A percentile compares a stretch with the other conserved stretches of the same genome.
Conservation (phyloP, 768 basidiomycete species). For the Russula ochroleuca region DNA sequence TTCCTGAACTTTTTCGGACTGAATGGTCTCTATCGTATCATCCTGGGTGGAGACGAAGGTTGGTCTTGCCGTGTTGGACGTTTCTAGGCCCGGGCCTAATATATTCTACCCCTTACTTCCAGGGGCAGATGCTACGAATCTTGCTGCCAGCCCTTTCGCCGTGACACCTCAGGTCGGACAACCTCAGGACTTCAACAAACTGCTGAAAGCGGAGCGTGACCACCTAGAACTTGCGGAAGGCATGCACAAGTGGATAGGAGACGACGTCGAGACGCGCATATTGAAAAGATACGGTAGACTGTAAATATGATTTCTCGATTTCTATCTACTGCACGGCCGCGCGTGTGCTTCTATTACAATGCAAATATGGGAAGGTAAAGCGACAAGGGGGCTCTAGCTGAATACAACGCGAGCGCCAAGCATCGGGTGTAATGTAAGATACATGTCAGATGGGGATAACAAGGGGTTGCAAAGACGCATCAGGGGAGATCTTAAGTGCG, state of each 20-base stretch:
- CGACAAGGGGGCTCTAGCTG: neutral
- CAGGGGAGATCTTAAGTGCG: neutral
- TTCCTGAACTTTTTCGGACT: slow-evolving; percentile 98
- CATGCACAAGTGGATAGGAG: slow-evolving; percentile 76
- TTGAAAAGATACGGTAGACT: slow-evolving; percentile 73
- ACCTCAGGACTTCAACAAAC: slow-evolving; percentile 81
- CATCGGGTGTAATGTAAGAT: slow-evolving; percentile 9
- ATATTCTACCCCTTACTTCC: slow-evolving; percentile 7
- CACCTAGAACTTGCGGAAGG: slow-evolving; percentile 91
- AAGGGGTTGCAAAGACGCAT: slow-evolving; percentile 4
- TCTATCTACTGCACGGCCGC: slow-evolving; percentile 2
- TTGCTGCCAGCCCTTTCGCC: slow-evolving; percentile 67
- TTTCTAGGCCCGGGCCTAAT: slow-evolving; percentile 22
- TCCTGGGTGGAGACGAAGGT: slow-evolving; percentile 90
- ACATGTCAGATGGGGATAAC: slow-evolving; percentile 6
- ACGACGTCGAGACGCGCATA: slow-evolving; percentile 74
- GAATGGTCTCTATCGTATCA: slow-evolving; percentile 90
- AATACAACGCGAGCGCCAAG: slow-evolving; percentile 7
- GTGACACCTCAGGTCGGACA: slow-evolving; percentile 45
- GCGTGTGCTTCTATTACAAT: slow-evolving; percentile 12
- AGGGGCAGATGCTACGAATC: slow-evolving; percentile 81
- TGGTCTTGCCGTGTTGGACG: slow-evolving; percentile 33
- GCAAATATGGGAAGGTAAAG: neutral
- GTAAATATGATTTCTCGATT: slow-evolving; percentile 29
- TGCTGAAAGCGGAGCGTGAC: slow-evolving; percentile 88